phyloP scores from a whole-genome alignment of 768 basidiomycete species.

The Xanthoconium purpureum region DNA sequence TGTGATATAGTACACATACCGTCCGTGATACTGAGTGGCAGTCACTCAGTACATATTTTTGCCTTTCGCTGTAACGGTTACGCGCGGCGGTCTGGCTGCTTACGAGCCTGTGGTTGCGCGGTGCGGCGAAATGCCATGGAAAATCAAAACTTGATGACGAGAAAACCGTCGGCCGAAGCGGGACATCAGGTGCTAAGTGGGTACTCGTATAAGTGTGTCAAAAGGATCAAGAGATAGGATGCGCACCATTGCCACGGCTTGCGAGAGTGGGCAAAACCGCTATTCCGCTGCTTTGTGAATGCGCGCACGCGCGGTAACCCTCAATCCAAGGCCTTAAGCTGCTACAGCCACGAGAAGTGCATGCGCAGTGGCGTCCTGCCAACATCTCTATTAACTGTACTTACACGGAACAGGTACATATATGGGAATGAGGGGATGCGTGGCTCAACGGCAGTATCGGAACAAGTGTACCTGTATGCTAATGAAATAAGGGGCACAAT shows the following conservation, averaged over 20 bases:
- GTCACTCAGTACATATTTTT: too few species aligned
- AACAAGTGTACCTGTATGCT: constrained; percentile 16
- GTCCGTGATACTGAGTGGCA: too few species aligned
- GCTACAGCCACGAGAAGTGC: too few species aligned
- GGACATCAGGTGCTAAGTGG: neutral
- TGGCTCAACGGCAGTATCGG: constrained; percentile 9
- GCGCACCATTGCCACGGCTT: neutral
- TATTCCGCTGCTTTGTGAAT: neutral
- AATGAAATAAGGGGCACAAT: constrained; percentile 20
- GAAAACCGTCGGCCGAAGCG: neutral
- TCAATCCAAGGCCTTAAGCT: neutral
- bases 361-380: too few species aligned
- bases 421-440: neutral
- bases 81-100: too few species aligned
- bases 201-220: neutral
- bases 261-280: neutral
- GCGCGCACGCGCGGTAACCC: neutral
- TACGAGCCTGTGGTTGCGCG: too few species aligned
- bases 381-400: constrained; percentile 2
- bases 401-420: constrained; percentile 1
- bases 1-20: neutral
- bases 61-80: too few species aligned
- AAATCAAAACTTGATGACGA: too few species aligned
- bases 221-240: neutral
- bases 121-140: neutral